These are phyloP conservation scores for Rutstroemia sp. DNA, from an alignment of 2,329 filamentous ascomycete species.

Conservation along the genomic window DNA sequence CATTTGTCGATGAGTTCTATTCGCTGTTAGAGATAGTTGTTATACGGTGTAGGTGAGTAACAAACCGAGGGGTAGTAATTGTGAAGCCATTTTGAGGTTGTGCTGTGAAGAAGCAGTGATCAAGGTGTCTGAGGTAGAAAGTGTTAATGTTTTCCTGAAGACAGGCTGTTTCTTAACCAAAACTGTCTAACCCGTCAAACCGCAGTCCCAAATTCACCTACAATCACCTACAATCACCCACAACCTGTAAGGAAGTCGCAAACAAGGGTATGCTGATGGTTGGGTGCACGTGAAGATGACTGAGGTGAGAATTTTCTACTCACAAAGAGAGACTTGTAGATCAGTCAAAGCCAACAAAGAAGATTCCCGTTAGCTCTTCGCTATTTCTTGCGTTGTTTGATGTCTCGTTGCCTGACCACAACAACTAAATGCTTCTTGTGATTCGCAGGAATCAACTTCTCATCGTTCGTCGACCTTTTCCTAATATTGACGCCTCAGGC, in stretches of 20 bases:
- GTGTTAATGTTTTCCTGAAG: not conserved
- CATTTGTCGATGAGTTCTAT: slow-evolving; percentile 98
- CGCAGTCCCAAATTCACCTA: no score
- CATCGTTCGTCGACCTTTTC: not conserved
- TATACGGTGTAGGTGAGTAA: slow-evolving; percentile 14
- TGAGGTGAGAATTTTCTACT: not conserved
- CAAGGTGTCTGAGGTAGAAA: not conserved
- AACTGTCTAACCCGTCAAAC: no score
- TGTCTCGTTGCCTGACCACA: not conserved
- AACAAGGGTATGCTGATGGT: not conserved
- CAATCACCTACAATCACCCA: no score
- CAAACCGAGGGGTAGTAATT: slow-evolving; percentile 27
- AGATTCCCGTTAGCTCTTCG: not conserved
- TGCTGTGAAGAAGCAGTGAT: not conserved
- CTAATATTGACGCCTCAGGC: slow-evolving; percentile 4
- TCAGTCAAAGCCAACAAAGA: not conserved
- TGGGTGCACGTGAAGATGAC: slow-evolving; percentile 2
- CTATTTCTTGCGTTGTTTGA: not conserved
- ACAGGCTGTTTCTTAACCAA: no score
- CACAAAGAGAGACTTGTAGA: not conserved
- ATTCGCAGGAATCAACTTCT: not conserved
- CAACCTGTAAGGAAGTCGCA: not conserved
- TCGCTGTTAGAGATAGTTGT: slow-evolving; percentile 12
- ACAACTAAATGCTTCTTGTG: not conserved
- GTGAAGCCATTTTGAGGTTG: slow-evolving; percentile 24